Percentiles rank a stretch among this genome's conserved stretches.
phyloP scores from a whole-genome alignment of 1,284 basidiomycete genomes.

The Porodaedalea pini region DNA sequence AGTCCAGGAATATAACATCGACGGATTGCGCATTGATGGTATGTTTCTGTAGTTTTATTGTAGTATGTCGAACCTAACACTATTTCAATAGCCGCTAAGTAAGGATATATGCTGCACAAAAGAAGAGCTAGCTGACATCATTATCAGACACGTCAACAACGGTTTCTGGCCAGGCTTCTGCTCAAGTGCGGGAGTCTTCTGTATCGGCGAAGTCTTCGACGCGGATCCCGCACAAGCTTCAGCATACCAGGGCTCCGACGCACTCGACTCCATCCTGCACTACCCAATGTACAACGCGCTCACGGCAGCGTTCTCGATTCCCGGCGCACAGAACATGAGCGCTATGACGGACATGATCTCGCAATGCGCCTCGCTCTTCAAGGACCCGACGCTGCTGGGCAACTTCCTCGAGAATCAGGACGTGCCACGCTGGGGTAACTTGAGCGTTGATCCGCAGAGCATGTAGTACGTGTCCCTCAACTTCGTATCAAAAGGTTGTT shows the following conservation, averaged over 20 bases:
- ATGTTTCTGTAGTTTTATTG: conserved; percentile 17
- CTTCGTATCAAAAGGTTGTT: neutral
- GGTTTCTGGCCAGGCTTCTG: conserved; percentile 72
- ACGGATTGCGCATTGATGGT: conserved; percentile 76
- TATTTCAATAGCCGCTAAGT: conserved; percentile 53
- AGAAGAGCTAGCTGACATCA: conserved; percentile 1
- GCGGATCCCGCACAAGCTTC: conserved; percentile 42
- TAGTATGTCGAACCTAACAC: neutral
- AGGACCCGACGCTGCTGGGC: conserved; percentile 48
- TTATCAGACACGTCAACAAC: conserved; percentile 54
- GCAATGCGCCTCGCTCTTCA: conserved; percentile 51
- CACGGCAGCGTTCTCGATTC: conserved; percentile 57
- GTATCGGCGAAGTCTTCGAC: conserved; percentile 77
- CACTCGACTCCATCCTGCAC: conserved; percentile 63
- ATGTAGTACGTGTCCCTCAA: conserved; percentile 43
- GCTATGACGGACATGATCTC: conserved; percentile 51
- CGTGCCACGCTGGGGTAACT: conserved; percentile 68
- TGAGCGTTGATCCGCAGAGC: conserved; percentile 58
- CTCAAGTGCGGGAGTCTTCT: conserved; percentile 71
- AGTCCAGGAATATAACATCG: conserved; percentile 61
- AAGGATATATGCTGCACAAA: conserved; percentile 24
- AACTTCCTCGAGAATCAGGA: conserved; percentile 88
- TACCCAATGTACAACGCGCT: conserved; percentile 73
- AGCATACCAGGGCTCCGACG: conserved; percentile 46
- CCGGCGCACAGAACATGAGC: conserved; percentile 60